Base-by-base conservation (phyloP, 2,329 filamentous ascomycete genomes). In the Ceratocystiopsis minuta region DNA sequence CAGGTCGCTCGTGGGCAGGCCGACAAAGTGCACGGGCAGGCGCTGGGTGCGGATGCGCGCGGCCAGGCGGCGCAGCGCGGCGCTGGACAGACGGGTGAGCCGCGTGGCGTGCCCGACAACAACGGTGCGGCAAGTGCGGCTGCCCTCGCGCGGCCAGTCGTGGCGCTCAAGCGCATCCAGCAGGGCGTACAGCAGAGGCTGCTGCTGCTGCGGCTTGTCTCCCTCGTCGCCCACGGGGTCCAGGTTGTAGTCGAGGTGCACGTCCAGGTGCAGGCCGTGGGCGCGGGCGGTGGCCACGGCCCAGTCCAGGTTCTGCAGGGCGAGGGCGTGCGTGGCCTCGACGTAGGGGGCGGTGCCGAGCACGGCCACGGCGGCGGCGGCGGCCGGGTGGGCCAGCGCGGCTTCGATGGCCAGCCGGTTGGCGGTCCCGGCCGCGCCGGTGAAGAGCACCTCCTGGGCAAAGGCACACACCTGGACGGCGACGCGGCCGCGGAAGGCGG, bases 221-320 rank as follows among this genome's bases (percentile, higher is more conserved):
- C 6, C 9, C 4, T 17, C 36, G 20, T 28, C 16, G 2, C 57
- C 35, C 15, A 38, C 42, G 1, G 51, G 48, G 1, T 42, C 45
- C 3, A 83, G 59, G 43, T 75, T 75, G 54, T 84, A 83, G 54
- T 84, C 80, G 6, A 84, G 63, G 53, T 84, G 80, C 37, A 83
- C 73, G 51, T 84, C 79, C 6, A 84, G 56, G 53, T 80, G 72
- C 40, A 75, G 63, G 2, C 55, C 52, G 34, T 64, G 52, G 17
- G 58, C 46, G 34, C 75, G 52, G 2, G 75, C 74, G 18, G 65
- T 60, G 2, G 63, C 58, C 34, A 79, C 60, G 15, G 78, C 72
- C 72, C 74, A 83, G 16, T 67, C 60, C 16, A 81, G 69, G 50
- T 82, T 84, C 39, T 54, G 52, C 41, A 66, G 60, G 45, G 67